A percentile compares a stretch with the other conserved stretches of the same genome.
Evolutionary conservation across 1,139 yeast species (phyloP).

Genomic region (Hyphopichia fennica): DNA sequence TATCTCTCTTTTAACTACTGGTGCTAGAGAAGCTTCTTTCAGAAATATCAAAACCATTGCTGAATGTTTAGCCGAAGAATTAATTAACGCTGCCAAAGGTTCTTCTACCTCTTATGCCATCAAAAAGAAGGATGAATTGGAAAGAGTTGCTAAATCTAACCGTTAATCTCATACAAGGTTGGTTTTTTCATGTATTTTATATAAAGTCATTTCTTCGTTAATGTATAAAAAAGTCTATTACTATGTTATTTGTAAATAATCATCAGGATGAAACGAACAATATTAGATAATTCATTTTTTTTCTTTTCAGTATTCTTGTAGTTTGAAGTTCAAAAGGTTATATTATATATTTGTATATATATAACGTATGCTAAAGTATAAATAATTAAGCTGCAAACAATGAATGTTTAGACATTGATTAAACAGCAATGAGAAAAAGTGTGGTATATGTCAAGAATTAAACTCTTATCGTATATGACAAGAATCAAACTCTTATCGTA

Average conservation of each 20-base stretch:
- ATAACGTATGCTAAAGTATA: too few relatives aligned
- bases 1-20: conserved; percentile 94
- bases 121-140: conserved; percentile 99
- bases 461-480: too few relatives aligned
- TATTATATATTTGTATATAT: too few relatives aligned
- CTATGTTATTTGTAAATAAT: neutral
- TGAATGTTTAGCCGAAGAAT: conserved; percentile 99
- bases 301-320: too few relatives aligned
- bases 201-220: conserved; percentile 15
- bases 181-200: conserved; percentile 20
- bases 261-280: too few relatives aligned
- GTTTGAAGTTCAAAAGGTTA: too few relatives aligned
- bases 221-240: conserved; percentile 13
- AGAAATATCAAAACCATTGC: conserved; percentile 99
- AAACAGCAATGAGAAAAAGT: too few relatives aligned
- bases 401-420: too few relatives aligned
- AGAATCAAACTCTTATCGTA: too few relatives aligned
- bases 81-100: conserved; percentile 99
- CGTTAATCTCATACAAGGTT: conserved; percentile 60
- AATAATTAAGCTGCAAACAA: too few relatives aligned
- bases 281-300: too few relatives aligned
- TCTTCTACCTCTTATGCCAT: conserved; percentile 99
- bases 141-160: conserved; percentile 99
- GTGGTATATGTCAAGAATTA: too few relatives aligned
- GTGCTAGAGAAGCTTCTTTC: conserved; percentile 99